Conservation (phyloP, 352 stramenopile species). For the Phytophthora meadii region DNA sequence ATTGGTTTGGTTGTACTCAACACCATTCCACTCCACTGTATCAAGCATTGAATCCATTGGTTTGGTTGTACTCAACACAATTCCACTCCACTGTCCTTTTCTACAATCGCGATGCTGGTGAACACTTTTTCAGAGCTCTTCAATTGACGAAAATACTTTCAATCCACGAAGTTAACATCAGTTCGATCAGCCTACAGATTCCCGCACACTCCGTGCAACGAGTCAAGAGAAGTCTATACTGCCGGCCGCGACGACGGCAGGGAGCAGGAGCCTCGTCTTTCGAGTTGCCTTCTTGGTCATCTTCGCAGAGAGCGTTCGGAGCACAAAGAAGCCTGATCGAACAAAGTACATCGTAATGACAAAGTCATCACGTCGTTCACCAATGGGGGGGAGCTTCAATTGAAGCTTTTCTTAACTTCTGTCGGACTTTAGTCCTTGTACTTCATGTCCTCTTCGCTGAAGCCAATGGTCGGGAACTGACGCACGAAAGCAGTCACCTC, state of each 20-base stretch:
- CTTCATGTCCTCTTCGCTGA: slow-evolving; percentile 93
- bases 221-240: slow-evolving; percentile 18
- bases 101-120: too few species aligned
- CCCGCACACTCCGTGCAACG: slow-evolving; percentile 13
- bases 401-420: slow-evolving; percentile 8
- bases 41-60: too few species aligned
- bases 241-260: slow-evolving; percentile 14
- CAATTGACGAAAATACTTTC: slow-evolving; percentile 1
- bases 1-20: too few species aligned
- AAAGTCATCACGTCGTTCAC: slow-evolving; percentile 21
- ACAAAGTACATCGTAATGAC: slow-evolving; percentile 13
- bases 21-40: neutral
- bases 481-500: slow-evolving; percentile 95
- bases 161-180: neutral
- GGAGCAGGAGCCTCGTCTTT: slow-evolving; percentile 22
- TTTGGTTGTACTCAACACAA: too few species aligned
- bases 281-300: slow-evolving; percentile 14
- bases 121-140: neutral
- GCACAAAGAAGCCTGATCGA: slow-evolving; percentile 16
- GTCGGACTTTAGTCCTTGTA: slow-evolving; percentile 75
- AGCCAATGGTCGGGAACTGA: slow-evolving; percentile 97
- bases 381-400: neutral
- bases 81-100: neutral
- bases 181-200: slow-evolving; percentile 1
- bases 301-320: slow-evolving; percentile 18